Conservation (phyloP, 2,329 filamentous ascomycete species). For the Sporothrix sp. region DNA sequence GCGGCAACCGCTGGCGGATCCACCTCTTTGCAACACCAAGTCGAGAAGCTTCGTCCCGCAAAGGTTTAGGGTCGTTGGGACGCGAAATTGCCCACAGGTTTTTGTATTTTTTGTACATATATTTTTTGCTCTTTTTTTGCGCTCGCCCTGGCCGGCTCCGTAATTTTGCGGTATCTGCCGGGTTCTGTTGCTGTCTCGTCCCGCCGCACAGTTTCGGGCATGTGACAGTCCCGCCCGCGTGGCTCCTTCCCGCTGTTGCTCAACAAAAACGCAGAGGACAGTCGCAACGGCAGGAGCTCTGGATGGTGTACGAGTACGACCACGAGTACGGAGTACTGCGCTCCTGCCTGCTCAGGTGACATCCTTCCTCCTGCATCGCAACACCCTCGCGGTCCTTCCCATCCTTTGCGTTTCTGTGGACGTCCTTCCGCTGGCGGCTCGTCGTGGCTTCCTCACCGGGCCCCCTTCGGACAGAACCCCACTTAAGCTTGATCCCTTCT, state of each 20-base stretch:
- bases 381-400: no score
- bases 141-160: not conserved
- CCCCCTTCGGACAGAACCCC: slow-evolving; percentile 6
- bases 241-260: slow-evolving; percentile 3
- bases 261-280: slow-evolving; percentile 12
- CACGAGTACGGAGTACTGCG: not conserved
- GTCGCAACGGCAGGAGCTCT: not conserved
- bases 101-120: not conserved
- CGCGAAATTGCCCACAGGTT: slow-evolving; percentile 9
- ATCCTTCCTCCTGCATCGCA: no score
- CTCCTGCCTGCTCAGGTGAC: no score
- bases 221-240: slow-evolving; percentile 16
- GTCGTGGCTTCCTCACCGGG: slow-evolving; percentile 5
- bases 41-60: slow-evolving; percentile 9
- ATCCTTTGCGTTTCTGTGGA: no score
- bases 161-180: not conserved
- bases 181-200: not conserved
- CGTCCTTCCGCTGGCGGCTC: no score
- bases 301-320: not conserved
- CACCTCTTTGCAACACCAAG: not conserved
- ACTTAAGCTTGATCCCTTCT: slow-evolving; percentile 7
- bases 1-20: slow-evolving; percentile 1
- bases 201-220: slow-evolving; percentile 1
- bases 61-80: slow-evolving; percentile 13
- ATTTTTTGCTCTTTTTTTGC: slow-evolving; percentile 5